Base-by-base conservation (phyloP, 2,329 filamentous ascomycete genomes). In the Furcasterigmium sp. region DNA sequence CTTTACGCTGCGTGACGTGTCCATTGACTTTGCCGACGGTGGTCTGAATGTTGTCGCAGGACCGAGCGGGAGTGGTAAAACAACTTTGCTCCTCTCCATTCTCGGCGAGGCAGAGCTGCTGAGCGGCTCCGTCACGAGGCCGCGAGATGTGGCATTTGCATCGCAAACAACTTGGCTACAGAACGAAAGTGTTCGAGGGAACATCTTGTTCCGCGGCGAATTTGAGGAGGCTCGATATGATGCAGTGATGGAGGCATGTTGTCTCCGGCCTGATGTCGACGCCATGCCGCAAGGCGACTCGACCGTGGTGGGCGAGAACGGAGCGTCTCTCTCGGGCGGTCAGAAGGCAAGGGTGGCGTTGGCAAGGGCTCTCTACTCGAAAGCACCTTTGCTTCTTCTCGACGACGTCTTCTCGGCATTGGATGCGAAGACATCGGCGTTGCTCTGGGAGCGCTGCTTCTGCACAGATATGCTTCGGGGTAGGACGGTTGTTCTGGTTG, bases 401-500 rank as follows among this genome's bases (percentile, higher is more conserved):
- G 78, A 82, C 48, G 78, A 82, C 45, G 68, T 80, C 3, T 78
- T 82, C 49, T 76, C 77, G 1, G 78, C 78, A 0, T 63, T 82
- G 1, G 78, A 82, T 51, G 69, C 77, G 15, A 77, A 78, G 50
- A 82, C 78, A 0, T 71, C 74, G 1, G 72, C 73, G 14, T 62
- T 67, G 3, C 65, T 82, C 2, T 81, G 76, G 71, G 69, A 76
- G 45, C 63, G 71, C 43, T 79, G 74, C 50, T 81, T 82, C 52
- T 79, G 76, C 46, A 65, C 69, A 37, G 73, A 77, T 38, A 53
- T 82, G 20, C 63, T 82, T 9, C 64, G 63, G 17, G 74, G 70
- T 8, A 65, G 77, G 23, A 82, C 78, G 2, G 67, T 72, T 2
- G 69, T 82, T 6, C 62, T 82, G 14, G 77, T 81, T 4, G 79